These are phyloP conservation scores for Scenedesmus sp. DNA, from an alignment of 163 green algal genomes.

Conservation along the genomic window DNA sequence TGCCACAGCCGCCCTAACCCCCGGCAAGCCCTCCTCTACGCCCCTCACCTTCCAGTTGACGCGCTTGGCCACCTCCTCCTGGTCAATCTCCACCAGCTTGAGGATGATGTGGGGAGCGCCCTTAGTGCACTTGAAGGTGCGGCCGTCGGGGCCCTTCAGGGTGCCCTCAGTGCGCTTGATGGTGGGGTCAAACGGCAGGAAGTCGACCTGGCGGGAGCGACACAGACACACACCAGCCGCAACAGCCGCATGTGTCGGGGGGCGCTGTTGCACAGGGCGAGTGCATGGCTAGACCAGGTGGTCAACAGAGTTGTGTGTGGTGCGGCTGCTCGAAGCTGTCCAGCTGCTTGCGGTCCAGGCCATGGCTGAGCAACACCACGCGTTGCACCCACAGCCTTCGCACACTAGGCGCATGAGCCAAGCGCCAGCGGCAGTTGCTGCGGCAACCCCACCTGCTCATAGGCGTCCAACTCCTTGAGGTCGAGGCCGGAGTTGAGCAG, in stretches of 20 bases:
- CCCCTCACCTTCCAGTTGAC: conserved; percentile 56
- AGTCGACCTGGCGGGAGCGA: conserved; percentile 66
- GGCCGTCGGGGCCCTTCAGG: conserved; percentile 66
- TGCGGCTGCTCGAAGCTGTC: too few relatives aligned
- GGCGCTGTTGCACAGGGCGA: too few relatives aligned
- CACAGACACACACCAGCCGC: neutral
- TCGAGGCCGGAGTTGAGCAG: conserved; percentile 68
- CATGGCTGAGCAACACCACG: too few relatives aligned
- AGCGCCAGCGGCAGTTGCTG: neutral
- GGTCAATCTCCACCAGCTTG: conserved; percentile 70
- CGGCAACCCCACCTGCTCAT: conserved; percentile 62
- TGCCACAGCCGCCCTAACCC: too few relatives aligned
- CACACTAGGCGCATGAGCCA: too few relatives aligned
- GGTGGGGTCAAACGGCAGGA: conserved; percentile 89
- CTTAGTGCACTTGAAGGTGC: conserved; percentile 88
- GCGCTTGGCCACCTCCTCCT: conserved; percentile 58
- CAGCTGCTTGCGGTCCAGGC: too few relatives aligned
- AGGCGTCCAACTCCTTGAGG: conserved; percentile 70
- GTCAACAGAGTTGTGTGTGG: too few relatives aligned
- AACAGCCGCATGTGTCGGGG: too few relatives aligned
- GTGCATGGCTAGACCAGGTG: too few relatives aligned
- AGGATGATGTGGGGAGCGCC: conserved; percentile 87
- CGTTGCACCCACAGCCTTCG: too few relatives aligned
- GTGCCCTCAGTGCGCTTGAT: conserved; percentile 90
- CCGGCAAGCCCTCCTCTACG: too few relatives aligned